Base-by-base conservation (phyloP, 768 basidiomycete species). In the Boletus rubescentipes region DNA sequence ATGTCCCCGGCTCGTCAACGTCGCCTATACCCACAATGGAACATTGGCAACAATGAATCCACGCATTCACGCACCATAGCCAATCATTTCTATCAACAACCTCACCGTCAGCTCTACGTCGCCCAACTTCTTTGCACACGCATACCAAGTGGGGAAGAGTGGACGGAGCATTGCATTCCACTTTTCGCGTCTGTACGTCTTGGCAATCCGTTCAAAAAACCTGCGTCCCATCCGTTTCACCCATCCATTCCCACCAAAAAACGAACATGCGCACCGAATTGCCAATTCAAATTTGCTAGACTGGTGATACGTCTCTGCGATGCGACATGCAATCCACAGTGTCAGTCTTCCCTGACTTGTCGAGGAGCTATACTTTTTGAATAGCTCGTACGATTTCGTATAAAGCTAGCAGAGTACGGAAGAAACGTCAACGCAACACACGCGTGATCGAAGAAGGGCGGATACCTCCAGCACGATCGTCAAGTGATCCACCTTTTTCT, bases 121-220 rank as follows among this genome's bases (percentile, higher is more conserved):
- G 0, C 84, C 88, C 2, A 91, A 76, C 61, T 81, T 81, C 67
- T 87, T 86, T 1, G 90, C 89, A 67, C 91, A 95, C 3, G 84
- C 77, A 71, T 91, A 91, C 90, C 91, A 93, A 34, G 85, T 84
- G 35, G 77, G 74, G 40, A 95, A 76, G 11, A 97, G 80, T 9
- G 91, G 84, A 44, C 78, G 78, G 15, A 96, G 77, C 73, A 97
- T 80, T 0, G 79, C 66, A 9, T 76, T 74, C 94, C 94, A 98
- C 46, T 80, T 77, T 68, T 98, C 94, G 46, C 82, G 77, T n/a
- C 89, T 83, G 65, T 97, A 98, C 0, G 86, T 89, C 67, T 84
- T 88, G 1, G 89, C 87, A 54, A 98, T 96, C 14, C 94, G 85
- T 65, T 96, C 95, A 68, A 93, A 93, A 73, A 96, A 98, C 43